A percentile compares a stretch with the other conserved stretches of the same genome.
Evolutionary conservation across 2,329 filamentous ascomycete genomes (phyloP).

Genomic region (Emergomyces pasteurianus): DNA sequence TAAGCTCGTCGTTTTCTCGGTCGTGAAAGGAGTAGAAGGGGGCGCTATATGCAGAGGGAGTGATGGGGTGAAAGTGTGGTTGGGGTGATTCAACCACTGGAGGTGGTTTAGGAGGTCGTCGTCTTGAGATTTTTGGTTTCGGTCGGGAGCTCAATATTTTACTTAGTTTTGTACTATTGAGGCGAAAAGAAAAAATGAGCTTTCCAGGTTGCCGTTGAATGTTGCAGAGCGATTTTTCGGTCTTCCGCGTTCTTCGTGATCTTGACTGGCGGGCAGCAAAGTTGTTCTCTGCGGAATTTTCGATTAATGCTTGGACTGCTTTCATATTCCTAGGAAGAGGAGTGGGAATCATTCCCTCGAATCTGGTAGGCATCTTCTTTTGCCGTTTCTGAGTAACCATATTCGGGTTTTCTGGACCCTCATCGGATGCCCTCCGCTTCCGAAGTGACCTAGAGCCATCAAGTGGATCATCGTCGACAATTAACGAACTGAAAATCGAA

Average conservation of each 20-base stretch:
- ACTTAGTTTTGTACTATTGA: slow-evolving; percentile 47
- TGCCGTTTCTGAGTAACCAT: slow-evolving; percentile 39
- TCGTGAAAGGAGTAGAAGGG: slow-evolving; percentile 84
- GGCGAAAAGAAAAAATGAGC: slow-evolving; percentile 47
- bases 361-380: slow-evolving; percentile 21
- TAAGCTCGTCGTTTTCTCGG: slow-evolving; percentile 75
- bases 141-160: slow-evolving; percentile 49
- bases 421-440: slow-evolving; percentile 72
- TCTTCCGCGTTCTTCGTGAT: slow-evolving; percentile 42
- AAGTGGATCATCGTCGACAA: slow-evolving; percentile 59
- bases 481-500: slow-evolving; percentile 63
- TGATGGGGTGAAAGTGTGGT: slow-evolving; percentile 50
- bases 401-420: slow-evolving; percentile 41
- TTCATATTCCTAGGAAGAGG: slow-evolving; percentile 1
- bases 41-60: slow-evolving; percentile 53
- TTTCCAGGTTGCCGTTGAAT: slow-evolving; percentile 32
- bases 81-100: slow-evolving; percentile 32
- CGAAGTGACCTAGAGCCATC: slow-evolving; percentile 67
- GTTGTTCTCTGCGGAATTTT: slow-evolving; percentile 33
- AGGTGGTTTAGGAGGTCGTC: slow-evolving; percentile 31
- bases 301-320: slow-evolving; percentile 34
- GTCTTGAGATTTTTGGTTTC: slow-evolving; percentile 42
- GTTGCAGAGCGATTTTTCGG: slow-evolving; percentile 29
- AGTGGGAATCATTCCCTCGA: slow-evolving; percentile 12
- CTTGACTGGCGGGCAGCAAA: slow-evolving; percentile 37